These are phyloP conservation scores for Acorus calamus DNA, from an alignment of 106 monocot species.

Conservation along the genomic window DNA sequence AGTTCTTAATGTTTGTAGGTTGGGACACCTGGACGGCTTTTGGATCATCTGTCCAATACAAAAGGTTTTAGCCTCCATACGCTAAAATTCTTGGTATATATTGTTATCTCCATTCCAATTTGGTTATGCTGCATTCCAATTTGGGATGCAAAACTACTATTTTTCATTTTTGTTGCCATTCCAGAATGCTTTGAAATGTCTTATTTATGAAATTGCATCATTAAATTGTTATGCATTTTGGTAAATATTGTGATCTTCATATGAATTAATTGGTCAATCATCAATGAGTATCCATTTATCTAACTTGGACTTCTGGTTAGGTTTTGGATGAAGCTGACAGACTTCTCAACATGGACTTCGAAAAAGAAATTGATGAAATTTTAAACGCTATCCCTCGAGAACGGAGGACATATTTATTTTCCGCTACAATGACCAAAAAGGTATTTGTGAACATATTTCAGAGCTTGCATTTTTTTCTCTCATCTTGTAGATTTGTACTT, in stretches of 20 bases:
- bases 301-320: constrained; percentile 13
- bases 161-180: no score
- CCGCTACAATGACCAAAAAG: constrained; percentile 99
- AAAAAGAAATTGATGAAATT: constrained; percentile 87
- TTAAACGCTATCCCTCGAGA: constrained; percentile 79
- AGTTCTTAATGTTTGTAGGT: constrained; percentile 39
- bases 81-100: constrained; percentile 77
- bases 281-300: not conserved
- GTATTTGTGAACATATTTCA: constrained; percentile 12
- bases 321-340: constrained; percentile 98
- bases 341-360: constrained; percentile 85
- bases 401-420: constrained; percentile 78
- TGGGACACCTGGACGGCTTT: constrained; percentile 87
- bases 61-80: constrained; percentile 87
- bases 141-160: no score
- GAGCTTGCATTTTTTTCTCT: not conserved
- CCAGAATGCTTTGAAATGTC: no score
- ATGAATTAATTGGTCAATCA: no score
- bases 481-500: no score
- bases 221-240: no score
- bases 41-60: constrained; percentile 92
- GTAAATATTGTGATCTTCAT: no score
- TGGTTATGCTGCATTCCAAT: no score
- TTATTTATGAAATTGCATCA: no score
- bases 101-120: not conserved